These are phyloP conservation scores for Rhizopogon sp. DNA, from an alignment of 768 basidiomycete species.

Conservation along the genomic window DNA sequence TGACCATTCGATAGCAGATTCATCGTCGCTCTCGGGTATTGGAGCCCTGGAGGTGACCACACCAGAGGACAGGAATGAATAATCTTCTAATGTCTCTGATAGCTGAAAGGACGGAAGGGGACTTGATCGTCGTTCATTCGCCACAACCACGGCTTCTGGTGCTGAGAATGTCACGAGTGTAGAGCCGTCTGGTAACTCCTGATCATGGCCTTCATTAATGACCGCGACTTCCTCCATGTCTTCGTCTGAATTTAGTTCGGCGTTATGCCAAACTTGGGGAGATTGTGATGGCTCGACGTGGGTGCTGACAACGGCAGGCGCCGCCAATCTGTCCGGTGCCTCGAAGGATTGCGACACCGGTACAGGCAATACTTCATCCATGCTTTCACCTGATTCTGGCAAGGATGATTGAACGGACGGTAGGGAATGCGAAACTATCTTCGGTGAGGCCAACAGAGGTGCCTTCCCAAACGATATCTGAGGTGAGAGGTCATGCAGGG, in stretches of 20 bases:
- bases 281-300: neutral
- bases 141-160: slow-evolving; percentile 11
- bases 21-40: slow-evolving; percentile 17
- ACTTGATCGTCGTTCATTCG: neutral
- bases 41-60: neutral
- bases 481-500: slow-evolving; percentile 9
- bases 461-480: slow-evolving; percentile 34
- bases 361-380: neutral
- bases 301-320: neutral
- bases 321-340: neutral
- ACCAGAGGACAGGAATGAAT: slow-evolving; percentile 3
- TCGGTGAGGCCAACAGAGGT: slow-evolving; percentile 22
- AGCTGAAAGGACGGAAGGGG: slow-evolving; percentile 3
- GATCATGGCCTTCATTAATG: neutral
- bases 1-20: slow-evolving; percentile 31
- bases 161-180: slow-evolving; percentile 2
- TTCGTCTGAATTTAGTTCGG: slow-evolving; percentile 23
- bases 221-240: slow-evolving; percentile 34
- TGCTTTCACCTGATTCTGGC: neutral
- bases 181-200: neutral
- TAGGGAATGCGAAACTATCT: neutral
- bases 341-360: neutral
- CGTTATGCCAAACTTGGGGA: neutral
- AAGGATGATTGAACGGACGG: neutral
- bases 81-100: neutral